Conservation (phyloP, 768 basidiomycete genomes). For the Dentipellis fragilis region DNA sequence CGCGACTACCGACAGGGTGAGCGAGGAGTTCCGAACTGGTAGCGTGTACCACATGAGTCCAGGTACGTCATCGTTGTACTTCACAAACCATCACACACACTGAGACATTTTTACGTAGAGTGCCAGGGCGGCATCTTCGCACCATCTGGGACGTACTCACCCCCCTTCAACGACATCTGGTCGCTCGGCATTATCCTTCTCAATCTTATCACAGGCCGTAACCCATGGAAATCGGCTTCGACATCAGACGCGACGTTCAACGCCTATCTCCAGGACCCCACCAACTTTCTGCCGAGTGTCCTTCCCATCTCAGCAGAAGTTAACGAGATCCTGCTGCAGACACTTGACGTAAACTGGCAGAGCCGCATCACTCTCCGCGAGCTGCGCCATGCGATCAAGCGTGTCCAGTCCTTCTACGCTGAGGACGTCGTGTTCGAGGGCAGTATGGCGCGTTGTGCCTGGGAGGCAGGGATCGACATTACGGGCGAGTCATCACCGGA, state of each 20-base stretch:
- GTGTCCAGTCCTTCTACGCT: constrained; percentile 57
- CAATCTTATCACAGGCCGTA: constrained; percentile 89
- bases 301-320: constrained; percentile 28
- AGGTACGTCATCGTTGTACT: constrained; percentile 35
- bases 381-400: constrained; percentile 46
- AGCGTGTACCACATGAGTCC: constrained; percentile 99
- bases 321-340: constrained; percentile 22
- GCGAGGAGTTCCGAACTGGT: constrained; percentile 89
- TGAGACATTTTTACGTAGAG: constrained; percentile 40
- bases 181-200: constrained; percentile 92
- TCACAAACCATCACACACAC: constrained; percentile 5
- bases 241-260: constrained; percentile 80
- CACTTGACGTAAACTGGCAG: constrained; percentile 26
- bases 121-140: constrained; percentile 74
- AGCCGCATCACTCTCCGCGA: constrained; percentile 28
- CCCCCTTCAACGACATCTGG: constrained; percentile 91
- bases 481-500: constrained; percentile 36
- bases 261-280: constrained; percentile 70
- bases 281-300: constrained; percentile 63
- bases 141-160: constrained; percentile 64
- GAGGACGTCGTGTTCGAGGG: constrained; percentile 72
- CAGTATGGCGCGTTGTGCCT: constrained; percentile 67
- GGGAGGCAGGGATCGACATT: constrained; percentile 62
- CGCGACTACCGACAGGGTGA: constrained; percentile 77
- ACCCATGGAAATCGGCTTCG: constrained; percentile 91